Conservation (phyloP, 768 basidiomycete species). For the Russula virescens region DNA sequence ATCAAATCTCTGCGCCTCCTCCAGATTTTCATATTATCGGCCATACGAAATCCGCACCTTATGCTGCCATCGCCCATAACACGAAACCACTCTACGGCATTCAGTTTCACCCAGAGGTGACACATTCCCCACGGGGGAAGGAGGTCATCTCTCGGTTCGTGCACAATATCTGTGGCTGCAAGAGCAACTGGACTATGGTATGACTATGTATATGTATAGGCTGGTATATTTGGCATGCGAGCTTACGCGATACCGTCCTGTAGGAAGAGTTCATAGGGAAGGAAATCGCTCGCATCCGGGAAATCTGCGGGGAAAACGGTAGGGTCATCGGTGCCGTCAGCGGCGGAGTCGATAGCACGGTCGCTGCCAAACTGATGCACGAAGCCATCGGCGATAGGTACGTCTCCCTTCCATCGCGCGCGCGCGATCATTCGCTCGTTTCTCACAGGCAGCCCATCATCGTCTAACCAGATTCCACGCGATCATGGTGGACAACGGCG, state of each 20-base stretch:
- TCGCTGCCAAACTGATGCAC: slow-evolving; percentile 99
- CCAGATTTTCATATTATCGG: slow-evolving; percentile 85
- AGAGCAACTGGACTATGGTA: slow-evolving; percentile 91
- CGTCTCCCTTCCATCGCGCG: slow-evolving; percentile 15
- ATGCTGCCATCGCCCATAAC: slow-evolving; percentile 88
- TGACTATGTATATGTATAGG: neutral
- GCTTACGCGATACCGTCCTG: too few relatives aligned
- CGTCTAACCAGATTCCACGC: slow-evolving; percentile 81
- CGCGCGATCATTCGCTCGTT: neutral
- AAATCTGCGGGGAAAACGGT: slow-evolving; percentile 90
- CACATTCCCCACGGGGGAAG: slow-evolving; percentile 84
- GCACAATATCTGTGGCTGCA: slow-evolving; percentile 76
- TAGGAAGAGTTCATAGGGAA: slow-evolving; percentile 98
- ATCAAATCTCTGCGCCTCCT: slow-evolving; percentile 81
- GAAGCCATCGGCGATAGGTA: slow-evolving; percentile 98
- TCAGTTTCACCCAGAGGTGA: slow-evolving; percentile 98
- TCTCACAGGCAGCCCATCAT: slow-evolving; percentile 1
- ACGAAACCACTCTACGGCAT: slow-evolving; percentile 89
- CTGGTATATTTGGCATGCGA: neutral
- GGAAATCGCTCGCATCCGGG: slow-evolving; percentile 87
- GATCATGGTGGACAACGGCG: slow-evolving; percentile 99
- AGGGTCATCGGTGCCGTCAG: slow-evolving; percentile 98
- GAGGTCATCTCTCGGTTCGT: slow-evolving; percentile 87
- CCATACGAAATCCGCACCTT: slow-evolving; percentile 80
- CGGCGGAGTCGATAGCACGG: slow-evolving; percentile 96